Percentiles rank a stretch among this genome's conserved stretches.
Conservation (phyloP, 192 early-diverging fungal species). For the Martensiomyces pterosporus region DNA sequence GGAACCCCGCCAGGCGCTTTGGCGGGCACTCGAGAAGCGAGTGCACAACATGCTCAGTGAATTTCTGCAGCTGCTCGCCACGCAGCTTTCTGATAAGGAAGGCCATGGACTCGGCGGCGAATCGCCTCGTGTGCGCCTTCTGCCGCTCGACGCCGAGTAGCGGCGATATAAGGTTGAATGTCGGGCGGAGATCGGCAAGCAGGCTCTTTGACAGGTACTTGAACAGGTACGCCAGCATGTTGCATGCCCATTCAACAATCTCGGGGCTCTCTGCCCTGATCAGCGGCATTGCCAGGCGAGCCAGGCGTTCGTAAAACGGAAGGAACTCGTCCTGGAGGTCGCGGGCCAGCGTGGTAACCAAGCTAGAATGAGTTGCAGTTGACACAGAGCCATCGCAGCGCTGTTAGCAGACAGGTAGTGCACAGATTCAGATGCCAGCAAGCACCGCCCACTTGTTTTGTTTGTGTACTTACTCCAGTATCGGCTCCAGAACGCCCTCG, state of each 20-base stretch:
- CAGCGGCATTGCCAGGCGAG: conserved; percentile 60
- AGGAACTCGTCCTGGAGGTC: conserved; percentile 93
- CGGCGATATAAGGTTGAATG: conserved; percentile 73
- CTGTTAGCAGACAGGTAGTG: conserved; percentile 2
- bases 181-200: conserved; percentile 61
- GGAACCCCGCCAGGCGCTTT: conserved; percentile 47
- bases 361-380: too few relatives aligned
- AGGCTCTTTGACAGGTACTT: conserved; percentile 80
- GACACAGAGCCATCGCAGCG: too few relatives aligned
- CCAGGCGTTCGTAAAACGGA: conserved; percentile 67
- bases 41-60: conserved; percentile 63
- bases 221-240: conserved; percentile 85
- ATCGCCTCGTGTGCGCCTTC: conserved; percentile 75
- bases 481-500: conserved; percentile 69
- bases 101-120: conserved; percentile 89
- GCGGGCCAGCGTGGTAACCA: conserved; percentile 75
- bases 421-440: too few relatives aligned
- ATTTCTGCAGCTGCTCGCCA: conserved; percentile 53
- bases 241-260: conserved; percentile 80
- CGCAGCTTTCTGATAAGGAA: conserved; percentile 80
- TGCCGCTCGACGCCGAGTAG: conserved; percentile 65
- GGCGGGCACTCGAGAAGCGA: conserved; percentile 22
- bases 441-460: background rate
- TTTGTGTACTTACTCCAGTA: conserved; percentile 66
- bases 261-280: conserved; percentile 65